Evolutionary conservation across 2,329 filamentous ascomycete genomes (phyloP).

Genomic region (Ophiostoma himal-ulmi): DNA sequence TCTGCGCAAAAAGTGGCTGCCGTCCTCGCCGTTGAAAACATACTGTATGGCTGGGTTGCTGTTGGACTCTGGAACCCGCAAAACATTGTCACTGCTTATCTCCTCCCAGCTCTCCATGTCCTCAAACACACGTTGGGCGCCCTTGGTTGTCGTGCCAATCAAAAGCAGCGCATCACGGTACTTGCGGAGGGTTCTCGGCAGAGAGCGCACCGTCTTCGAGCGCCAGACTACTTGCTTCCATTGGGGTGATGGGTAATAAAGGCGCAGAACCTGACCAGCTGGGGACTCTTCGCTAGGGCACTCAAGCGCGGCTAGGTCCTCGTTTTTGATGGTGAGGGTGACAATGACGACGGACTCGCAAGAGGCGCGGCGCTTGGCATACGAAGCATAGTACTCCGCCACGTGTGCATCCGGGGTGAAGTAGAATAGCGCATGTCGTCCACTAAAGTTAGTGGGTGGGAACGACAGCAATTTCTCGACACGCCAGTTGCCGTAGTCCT

Average conservation of each 20-base stretch:
- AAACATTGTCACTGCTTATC: not conserved
- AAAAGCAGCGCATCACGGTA: not conserved
- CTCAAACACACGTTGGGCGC: not conserved
- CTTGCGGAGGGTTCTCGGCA: not conserved
- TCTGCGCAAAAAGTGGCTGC: not conserved
- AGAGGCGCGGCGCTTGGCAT: conserved; percentile 1
- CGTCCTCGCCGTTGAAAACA: not conserved
- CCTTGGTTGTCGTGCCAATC: not conserved
- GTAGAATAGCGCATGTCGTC: not conserved
- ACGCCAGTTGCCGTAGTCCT: not conserved
- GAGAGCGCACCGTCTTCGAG: not conserved
- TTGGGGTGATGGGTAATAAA: not conserved
- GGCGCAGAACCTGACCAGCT: not conserved
- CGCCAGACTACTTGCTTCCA: not conserved
- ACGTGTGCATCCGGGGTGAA: not conserved
- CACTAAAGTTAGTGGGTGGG: not conserved
- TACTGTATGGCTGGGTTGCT: not conserved
- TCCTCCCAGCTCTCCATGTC: not conserved
- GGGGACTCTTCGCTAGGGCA: not conserved
- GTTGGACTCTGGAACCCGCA: not conserved
- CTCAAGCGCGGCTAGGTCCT: not conserved
- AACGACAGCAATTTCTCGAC: not conserved
- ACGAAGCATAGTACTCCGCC: not conserved
- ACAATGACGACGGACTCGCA: conserved; percentile 3
- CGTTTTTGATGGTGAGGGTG: not conserved